phyloP scores from a whole-genome alignment of 1,284 basidiomycete genomes.

The Boletellus deceptivus region DNA sequence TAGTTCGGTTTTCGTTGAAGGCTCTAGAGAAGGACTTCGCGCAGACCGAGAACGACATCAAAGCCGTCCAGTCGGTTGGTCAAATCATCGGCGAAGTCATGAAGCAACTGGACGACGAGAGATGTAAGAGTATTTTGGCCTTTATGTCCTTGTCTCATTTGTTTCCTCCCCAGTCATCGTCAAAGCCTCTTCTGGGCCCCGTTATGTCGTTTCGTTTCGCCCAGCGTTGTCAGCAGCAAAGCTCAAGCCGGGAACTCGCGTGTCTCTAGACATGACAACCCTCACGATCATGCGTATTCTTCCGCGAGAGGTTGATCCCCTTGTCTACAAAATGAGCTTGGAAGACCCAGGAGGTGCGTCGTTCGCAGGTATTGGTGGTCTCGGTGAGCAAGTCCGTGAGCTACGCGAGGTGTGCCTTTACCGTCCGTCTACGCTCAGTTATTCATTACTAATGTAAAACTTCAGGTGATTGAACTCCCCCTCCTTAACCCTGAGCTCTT shows the following conservation, averaged over 20 bases:
- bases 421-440: neutral
- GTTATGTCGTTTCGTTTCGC: constrained; percentile 98
- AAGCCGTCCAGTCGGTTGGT: constrained; percentile 97
- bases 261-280: constrained; percentile 99
- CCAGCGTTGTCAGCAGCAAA: constrained; percentile 90
- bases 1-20: constrained; percentile 83
- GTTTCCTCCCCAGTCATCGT: constrained; percentile 77
- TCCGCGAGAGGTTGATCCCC: constrained; percentile 95
- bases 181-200: constrained; percentile 96
- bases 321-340: constrained; percentile 99
- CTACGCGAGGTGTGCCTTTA: constrained; percentile 74
- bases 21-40: constrained; percentile 87
- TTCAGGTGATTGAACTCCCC: constrained; percentile 91
- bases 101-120: constrained; percentile 97
- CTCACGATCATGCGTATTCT: constrained; percentile 98
- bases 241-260: constrained; percentile 92
- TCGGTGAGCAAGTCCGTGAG: constrained; percentile 96
- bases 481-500: constrained; percentile 96
- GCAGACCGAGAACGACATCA: constrained; percentile 99
- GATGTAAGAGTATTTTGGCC: constrained; percentile 63
- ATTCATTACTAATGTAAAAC: neutral
- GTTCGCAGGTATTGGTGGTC: constrained; percentile 96
- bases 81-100: constrained; percentile 99
- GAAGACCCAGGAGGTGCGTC: constrained; percentile 96
- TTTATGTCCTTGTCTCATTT: constrained; percentile 3